Base-by-base conservation (phyloP, 2,329 filamentous ascomycete genomes). In the Arthroderma uncinatum region DNA sequence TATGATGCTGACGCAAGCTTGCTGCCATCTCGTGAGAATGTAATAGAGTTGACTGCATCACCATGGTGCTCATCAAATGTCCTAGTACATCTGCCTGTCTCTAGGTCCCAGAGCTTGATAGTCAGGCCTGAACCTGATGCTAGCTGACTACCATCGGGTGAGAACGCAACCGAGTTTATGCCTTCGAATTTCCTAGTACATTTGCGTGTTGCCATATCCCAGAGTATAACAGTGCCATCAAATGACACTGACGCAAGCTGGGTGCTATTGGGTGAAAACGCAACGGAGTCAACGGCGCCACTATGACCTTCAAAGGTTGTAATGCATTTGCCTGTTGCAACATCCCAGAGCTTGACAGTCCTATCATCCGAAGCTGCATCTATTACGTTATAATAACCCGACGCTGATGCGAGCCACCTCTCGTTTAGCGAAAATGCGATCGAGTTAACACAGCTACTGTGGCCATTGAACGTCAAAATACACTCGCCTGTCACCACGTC, bases 301-400 rank as follows among this genome's bases (percentile, higher is more conserved):
- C 37, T 21, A 21, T 42, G 53, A 10, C 36, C 14, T n/a, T n/a
- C 36, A 37, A 12, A 14, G 4, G 36, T 37, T 37, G n/a, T 12
- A 12, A 37, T 12, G 9, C 36, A 1, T 8, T 12, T 40, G 37
- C 37, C 37, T 1, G 16, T 84, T 39, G 79, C 78, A 0, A 87
- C 82, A 66, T 93, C 85, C 91, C 91, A 97, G 2, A 96, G 82
- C 63, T 92, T 90, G 63, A 97, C 82, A 0, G 86, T 92, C 76
- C 93, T 94, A 75, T 96, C 92, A 69, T 95, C 90, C n/a, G n/a
- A n/a, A n/a, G n/a, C n/a, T n/a, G n/a, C n/a, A n/a, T n/a, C n/a
- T n/a, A n/a, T n/a, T n/a, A n/a, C n/a, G n/a, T 34, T 88, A 94
- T 16, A 82, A 82, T 7, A 87, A 36, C 28, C 19, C 6, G 23